Conservation (phyloP, 495 filamentous ascomycete species). For the Chaetomium cochliodes region DNA sequence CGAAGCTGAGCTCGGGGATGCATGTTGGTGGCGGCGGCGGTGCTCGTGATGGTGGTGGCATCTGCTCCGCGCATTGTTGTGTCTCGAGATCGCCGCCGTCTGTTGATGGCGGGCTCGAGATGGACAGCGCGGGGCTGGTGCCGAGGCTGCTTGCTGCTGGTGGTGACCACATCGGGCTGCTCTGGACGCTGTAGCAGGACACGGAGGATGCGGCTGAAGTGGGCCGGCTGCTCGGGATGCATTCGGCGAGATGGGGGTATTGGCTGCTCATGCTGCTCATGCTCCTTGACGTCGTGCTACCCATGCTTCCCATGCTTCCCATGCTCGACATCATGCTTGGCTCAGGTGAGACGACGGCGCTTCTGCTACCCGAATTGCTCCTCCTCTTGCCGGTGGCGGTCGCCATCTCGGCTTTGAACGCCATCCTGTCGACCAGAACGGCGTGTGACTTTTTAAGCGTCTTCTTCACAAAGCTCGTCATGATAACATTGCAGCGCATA, state of each 20-base stretch:
- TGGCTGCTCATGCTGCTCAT: not conserved
- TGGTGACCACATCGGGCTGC: conserved; percentile 12
- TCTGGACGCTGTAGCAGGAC: conserved; percentile 15
- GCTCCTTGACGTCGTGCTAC: not conserved
- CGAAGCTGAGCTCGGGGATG: not conserved
- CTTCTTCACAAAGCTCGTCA: conserved; percentile 70
- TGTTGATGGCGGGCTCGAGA: conserved; percentile 4
- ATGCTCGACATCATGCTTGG: not conserved
- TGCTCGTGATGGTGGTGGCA: not conserved
- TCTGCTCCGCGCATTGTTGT: not conserved
- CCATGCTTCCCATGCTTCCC: not conserved
- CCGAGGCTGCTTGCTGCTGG: conserved; percentile 1
- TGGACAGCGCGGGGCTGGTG: conserved; percentile 4
- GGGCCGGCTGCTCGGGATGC: conserved; percentile 14
- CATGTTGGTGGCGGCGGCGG: not conserved
- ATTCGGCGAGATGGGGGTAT: not conserved
- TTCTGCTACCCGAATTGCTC: not conserved
- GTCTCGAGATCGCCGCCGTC: not conserved
- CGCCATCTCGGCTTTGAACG: conserved; percentile 54
- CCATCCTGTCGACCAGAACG: conserved; percentile 62
- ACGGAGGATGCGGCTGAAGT: conserved; percentile 12
- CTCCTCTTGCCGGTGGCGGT: conserved; percentile 8
- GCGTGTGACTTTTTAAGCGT: conserved; percentile 70
- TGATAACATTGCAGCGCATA: conserved; percentile 70
- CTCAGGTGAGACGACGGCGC: not conserved